A percentile compares a stretch with the other conserved stretches of the same genome.
Conservation (phyloP, 2,329 filamentous ascomycete genomes). For the Beauveria caledonica region DNA sequence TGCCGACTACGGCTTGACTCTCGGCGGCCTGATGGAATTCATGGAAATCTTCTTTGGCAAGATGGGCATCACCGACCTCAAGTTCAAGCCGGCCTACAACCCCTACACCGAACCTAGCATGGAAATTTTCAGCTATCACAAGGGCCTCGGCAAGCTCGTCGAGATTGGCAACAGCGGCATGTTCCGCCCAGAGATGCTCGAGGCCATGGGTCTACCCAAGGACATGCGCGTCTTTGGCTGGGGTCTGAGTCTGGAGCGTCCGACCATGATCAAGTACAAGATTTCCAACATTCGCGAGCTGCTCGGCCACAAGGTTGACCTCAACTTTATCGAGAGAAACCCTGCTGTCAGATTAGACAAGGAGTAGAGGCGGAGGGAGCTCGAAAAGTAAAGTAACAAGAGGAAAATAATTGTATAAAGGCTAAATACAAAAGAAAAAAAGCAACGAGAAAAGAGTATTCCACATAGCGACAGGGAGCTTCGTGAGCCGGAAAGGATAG, state of each 20-base stretch:
- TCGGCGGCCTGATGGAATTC: constrained; percentile 87
- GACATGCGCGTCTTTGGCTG: constrained; percentile 92
- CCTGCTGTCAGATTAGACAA: constrained; percentile 85
- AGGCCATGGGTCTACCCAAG: constrained; percentile 86
- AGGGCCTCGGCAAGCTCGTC: constrained; percentile 74
- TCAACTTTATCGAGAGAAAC: constrained; percentile 86
- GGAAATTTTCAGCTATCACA: constrained; percentile 97
- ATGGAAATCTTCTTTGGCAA: constrained; percentile 94
- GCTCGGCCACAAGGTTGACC: constrained; percentile 89
- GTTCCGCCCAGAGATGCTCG: constrained; percentile 97
- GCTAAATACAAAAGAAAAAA: not conserved
- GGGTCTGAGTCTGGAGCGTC: constrained; percentile 83
- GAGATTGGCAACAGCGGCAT: constrained; percentile 98
- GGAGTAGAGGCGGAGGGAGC: constrained; percentile 41
- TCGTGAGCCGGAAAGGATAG: not conserved
- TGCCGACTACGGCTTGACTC: constrained; percentile 86
- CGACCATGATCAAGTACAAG: constrained; percentile 95
- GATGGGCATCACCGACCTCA: constrained; percentile 78
- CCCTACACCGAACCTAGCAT: constrained; percentile 92
- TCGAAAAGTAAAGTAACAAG: not conserved
- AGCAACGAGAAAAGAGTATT: not conserved
- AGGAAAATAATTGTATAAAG: not conserved
- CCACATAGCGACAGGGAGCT: not conserved
- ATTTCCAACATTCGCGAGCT: constrained; percentile 88
- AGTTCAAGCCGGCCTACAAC: constrained; percentile 94